These are phyloP conservation scores for Besnoitia besnoiti DNA, from an alignment of 169 alveolate genomes.

Conservation along the genomic window DNA sequence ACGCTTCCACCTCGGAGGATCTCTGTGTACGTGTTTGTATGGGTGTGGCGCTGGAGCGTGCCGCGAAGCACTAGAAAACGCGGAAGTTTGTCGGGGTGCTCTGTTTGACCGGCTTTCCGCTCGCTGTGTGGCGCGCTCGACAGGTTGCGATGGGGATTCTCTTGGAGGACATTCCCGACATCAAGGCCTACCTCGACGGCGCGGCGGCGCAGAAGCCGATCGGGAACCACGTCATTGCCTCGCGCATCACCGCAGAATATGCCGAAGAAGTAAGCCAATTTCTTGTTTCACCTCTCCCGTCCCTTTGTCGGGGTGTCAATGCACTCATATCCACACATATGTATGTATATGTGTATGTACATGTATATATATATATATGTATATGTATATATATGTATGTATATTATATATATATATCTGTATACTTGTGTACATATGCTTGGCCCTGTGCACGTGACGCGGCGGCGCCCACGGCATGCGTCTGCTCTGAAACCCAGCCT, in stretches of 20 bases:
- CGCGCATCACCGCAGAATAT: constrained; percentile 28
- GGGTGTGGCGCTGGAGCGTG: no score
- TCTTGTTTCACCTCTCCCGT: neutral
- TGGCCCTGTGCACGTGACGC: no score
- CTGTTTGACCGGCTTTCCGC: no score
- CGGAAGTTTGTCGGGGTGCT: no score
- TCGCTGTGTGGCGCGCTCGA: no score
- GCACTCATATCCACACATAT: neutral
- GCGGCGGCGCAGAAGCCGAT: neutral
- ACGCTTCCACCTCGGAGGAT: no score
- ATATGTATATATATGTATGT: neutral
- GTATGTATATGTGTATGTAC: neutral
- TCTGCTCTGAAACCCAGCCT: neutral
- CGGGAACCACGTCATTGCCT: constrained; percentile 39
- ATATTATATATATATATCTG: neutral
- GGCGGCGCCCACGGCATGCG: neutral
- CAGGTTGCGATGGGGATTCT: constrained; percentile 88
- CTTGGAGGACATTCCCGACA: constrained; percentile 82
- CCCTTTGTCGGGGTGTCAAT: neutral
- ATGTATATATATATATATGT: neutral
- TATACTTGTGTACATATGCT: neutral
- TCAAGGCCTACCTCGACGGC: constrained; percentile 72
- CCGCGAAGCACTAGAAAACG: no score
- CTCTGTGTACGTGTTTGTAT: no score
- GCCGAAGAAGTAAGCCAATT: neutral